Evolutionary conservation across 495 filamentous ascomycete species (phyloP).

Genomic region (Lasiosphaeria ovina): DNA sequence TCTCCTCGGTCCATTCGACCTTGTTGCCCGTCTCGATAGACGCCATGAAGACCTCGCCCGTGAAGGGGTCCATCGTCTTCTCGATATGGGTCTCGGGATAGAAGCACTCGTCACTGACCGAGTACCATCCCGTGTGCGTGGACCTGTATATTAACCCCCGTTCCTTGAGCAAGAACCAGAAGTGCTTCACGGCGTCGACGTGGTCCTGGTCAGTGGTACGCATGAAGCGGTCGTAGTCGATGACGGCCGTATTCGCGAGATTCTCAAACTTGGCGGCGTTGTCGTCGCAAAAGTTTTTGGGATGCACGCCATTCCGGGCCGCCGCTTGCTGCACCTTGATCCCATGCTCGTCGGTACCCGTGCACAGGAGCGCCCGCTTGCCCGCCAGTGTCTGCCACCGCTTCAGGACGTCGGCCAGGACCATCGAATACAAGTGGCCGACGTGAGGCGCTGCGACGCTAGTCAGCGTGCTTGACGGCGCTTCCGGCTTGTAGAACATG

Average conservation of each 20-base stretch:
- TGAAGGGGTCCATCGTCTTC: slow-evolving; percentile 70
- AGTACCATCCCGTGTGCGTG: slow-evolving; percentile 95
- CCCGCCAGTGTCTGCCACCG: slow-evolving; percentile 84
- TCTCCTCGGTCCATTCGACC: slow-evolving; percentile 93
- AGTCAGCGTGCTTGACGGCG: slow-evolving; percentile 18
- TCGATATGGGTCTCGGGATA: slow-evolving; percentile 77
- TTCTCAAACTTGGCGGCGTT: slow-evolving; percentile 64
- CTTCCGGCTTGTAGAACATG: background rate
- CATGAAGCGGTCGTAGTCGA: slow-evolving; percentile 82
- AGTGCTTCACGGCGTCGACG: slow-evolving; percentile 81
- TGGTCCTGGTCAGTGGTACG: slow-evolving; percentile 85
- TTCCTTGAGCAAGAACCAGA: slow-evolving; percentile 77
- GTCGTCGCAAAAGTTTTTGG: slow-evolving; percentile 57
- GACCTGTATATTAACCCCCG: slow-evolving; percentile 77
- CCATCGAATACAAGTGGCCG: slow-evolving; percentile 90
- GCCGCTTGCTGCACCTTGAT: slow-evolving; percentile 96
- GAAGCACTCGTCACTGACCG: slow-evolving; percentile 92
- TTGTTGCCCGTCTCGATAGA: slow-evolving; percentile 85
- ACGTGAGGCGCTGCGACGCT: slow-evolving; percentile 73
- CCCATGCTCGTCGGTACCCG: slow-evolving; percentile 97
- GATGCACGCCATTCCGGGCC: slow-evolving; percentile 50
- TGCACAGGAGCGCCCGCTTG: slow-evolving; percentile 67
- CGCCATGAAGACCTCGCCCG: slow-evolving; percentile 76
- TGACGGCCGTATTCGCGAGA: slow-evolving; percentile 63
- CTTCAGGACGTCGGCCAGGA: slow-evolving; percentile 87